A percentile compares a stretch with the other conserved stretches of the same genome.
Evolutionary conservation across 345 rosid genomes (phyloP).

Genomic region (Citrus trifoliata): DNA sequence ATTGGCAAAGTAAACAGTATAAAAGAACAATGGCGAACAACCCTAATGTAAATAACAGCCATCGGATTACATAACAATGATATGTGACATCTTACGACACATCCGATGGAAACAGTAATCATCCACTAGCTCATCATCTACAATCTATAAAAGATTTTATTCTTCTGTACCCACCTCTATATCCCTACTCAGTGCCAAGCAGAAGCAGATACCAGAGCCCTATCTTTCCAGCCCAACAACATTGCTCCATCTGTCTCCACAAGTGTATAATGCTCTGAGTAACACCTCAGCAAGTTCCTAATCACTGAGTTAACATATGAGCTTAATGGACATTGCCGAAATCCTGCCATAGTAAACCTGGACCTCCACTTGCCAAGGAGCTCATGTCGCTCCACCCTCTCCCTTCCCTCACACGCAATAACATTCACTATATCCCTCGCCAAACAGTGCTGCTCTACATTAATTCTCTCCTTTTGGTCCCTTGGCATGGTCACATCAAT

Average conservation of each 20-base stretch:
- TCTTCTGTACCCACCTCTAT: neutral
- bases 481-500: constrained; percentile 52
- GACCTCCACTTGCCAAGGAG: constrained; percentile 73
- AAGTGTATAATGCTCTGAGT: constrained; percentile 50
- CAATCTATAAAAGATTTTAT: constrained; percentile 6
- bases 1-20: neutral
- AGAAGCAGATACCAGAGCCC: constrained; percentile 61
- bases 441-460: constrained; percentile 62
- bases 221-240: constrained; percentile 66
- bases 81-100: neutral
- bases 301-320: constrained; percentile 54
- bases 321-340: constrained; percentile 50
- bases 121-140: neutral
- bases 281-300: constrained; percentile 38
- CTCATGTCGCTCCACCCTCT: constrained; percentile 71
- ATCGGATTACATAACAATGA: neutral
- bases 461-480: constrained; percentile 45
- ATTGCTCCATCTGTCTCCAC: constrained; percentile 66
- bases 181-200: constrained; percentile 50
- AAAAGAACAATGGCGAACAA: neutral
- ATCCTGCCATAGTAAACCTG: constrained; percentile 73
- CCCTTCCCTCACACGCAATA: constrained; percentile 68
- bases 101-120: neutral
- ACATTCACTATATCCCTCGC: constrained; percentile 68
- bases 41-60: neutral